These are phyloP conservation scores for Hygrophila difformis DNA, from an alignment of 257 asterid genomes.

Conservation along the genomic window DNA sequence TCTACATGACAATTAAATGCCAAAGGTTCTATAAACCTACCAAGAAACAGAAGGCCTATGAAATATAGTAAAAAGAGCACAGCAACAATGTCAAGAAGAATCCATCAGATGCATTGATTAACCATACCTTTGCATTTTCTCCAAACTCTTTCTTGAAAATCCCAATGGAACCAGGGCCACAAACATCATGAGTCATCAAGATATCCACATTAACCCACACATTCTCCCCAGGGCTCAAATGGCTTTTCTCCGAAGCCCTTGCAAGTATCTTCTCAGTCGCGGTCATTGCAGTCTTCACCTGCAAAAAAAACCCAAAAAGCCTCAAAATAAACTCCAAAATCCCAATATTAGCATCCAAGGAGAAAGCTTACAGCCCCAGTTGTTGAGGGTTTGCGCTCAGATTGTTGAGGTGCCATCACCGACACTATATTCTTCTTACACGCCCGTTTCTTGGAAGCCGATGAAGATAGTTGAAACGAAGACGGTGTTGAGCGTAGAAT, in stretches of 20 bases:
- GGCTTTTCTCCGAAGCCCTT: conserved; percentile 69
- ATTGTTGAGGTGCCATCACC: conserved; percentile 77
- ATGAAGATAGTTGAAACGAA: conserved; percentile 35
- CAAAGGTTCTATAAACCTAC: too few species aligned
- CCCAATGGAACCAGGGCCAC: conserved; percentile 84
- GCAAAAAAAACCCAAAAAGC: conserved; percentile 11
- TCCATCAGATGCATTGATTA: background rate
- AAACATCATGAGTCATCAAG: conserved; percentile 92
- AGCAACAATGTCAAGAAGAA: background rate
- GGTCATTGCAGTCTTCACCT: conserved; percentile 90
- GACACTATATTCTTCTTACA: conserved; percentile 47
- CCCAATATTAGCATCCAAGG: background rate
- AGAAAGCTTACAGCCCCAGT: conserved; percentile 59
- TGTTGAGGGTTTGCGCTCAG: conserved; percentile 60
- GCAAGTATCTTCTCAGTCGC: conserved; percentile 93
- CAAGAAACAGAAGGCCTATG: background rate
- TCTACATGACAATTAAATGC: too few species aligned
- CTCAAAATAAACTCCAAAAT: conserved; percentile 8
- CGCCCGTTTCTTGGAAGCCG: conserved; percentile 30
- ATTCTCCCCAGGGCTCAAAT: conserved; percentile 83
- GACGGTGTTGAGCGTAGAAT: conserved; percentile 10
- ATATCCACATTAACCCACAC: conserved; percentile 86
- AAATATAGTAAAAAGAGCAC: background rate
- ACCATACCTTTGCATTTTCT: conserved; percentile 70
- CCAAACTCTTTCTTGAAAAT: conserved; percentile 91